A percentile compares a stretch with the other conserved stretches of the same genome.
Conservation (phyloP, 1,284 basidiomycete genomes). For the Pseudozyma thailandica region DNA sequence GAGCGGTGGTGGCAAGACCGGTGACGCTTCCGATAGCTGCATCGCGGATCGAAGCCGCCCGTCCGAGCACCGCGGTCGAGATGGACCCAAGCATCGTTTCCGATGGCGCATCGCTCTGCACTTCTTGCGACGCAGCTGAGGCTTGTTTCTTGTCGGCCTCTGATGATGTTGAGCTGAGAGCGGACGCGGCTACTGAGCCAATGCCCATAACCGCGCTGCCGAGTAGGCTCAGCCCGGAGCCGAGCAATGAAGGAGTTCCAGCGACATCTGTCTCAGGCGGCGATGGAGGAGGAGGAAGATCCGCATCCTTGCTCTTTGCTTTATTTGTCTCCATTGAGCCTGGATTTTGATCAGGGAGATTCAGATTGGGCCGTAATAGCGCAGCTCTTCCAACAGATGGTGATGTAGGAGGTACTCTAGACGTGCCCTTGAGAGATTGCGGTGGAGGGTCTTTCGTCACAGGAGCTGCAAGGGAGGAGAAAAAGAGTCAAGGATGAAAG, state of each 20-base stretch:
- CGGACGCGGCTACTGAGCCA: constrained; percentile 17
- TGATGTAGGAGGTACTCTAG: not conserved
- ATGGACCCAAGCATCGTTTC: constrained; percentile 6
- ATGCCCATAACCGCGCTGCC: constrained; percentile 19
- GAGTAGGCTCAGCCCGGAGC: constrained; percentile 23
- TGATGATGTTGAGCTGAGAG: not conserved
- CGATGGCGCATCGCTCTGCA: not conserved
- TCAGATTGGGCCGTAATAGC: no score
- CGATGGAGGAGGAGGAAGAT: constrained; percentile 13
- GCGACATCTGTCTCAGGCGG: constrained; percentile 1
- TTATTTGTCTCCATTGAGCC: no score
- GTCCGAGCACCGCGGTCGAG: constrained; percentile 10
- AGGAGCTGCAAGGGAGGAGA: constrained; percentile 12
- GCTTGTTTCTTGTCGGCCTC: not conserved
- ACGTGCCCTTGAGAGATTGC: not conserved
- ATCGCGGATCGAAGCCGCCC: constrained; percentile 13
- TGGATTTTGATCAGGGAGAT: no score
- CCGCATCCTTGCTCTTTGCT: no score
- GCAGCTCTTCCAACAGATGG: not conserved
- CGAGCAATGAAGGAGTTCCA: constrained; percentile 6
- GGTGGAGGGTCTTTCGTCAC: constrained; percentile 22
- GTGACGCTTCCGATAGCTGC: constrained; percentile 8
- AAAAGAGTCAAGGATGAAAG: not conserved
- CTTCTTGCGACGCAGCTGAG: not conserved
- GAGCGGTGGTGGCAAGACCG: not conserved